These are phyloP conservation scores for Grigorovia humatica DNA, from an alignment of 805 yeast species.

Conservation along the genomic window DNA sequence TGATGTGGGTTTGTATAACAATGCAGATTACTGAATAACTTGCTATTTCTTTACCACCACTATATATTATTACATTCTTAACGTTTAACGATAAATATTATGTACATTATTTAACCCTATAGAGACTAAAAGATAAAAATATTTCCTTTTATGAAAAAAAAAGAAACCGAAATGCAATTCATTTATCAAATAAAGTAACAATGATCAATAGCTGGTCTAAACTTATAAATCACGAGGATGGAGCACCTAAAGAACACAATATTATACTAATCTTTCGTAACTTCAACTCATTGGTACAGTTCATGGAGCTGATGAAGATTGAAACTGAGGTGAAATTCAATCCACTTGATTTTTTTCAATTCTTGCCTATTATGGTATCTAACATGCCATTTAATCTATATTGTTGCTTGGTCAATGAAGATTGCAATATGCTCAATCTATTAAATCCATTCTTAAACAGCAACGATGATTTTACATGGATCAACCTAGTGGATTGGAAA, in stretches of 20 bases:
- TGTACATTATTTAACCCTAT: neutral
- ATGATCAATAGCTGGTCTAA: neutral
- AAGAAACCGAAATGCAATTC: neutral
- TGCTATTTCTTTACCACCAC: neutral
- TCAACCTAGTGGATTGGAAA: constrained; percentile 19
- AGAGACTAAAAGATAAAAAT: neutral
- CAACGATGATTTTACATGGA: constrained; percentile 4
- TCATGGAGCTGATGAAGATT: neutral
- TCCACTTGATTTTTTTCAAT: neutral
- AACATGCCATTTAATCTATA: neutral
- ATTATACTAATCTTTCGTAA: neutral
- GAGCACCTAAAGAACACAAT: neutral
- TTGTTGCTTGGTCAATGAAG: neutral
- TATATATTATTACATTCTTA: neutral
- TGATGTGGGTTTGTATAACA: constrained; percentile 52
- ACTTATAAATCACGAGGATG: neutral
- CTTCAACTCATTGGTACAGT: neutral
- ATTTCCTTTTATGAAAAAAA: neutral
- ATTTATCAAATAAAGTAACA: neutral
- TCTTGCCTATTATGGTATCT: neutral
- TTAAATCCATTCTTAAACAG: neutral
- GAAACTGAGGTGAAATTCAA: neutral
- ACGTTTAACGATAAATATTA: neutral
- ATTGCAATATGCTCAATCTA: neutral
- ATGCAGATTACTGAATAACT: constrained; percentile 37